Conservation (phyloP, 352 stramenopile genomes). For the Phytopythium litorale region DNA sequence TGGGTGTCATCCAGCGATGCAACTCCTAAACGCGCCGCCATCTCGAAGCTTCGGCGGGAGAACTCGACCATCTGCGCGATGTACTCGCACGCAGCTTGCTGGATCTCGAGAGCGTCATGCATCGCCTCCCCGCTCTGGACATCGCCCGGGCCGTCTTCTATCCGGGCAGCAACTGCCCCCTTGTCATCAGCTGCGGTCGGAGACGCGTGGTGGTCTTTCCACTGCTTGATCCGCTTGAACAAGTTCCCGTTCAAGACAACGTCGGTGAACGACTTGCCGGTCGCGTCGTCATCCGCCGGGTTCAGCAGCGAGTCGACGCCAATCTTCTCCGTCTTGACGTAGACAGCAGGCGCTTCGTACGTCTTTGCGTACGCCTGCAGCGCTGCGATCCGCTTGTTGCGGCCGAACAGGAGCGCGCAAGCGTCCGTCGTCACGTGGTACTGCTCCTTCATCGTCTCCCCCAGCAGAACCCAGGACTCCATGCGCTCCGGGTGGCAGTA, state of each 20-base stretch:
- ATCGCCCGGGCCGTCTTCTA: neutral
- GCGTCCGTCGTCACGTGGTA: conserved; percentile 65
- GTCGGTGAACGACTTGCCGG: conserved; percentile 28
- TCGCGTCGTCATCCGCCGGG: neutral
- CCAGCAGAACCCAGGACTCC: conserved; percentile 63
- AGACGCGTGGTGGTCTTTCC: conserved; percentile 25
- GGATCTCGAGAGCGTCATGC: conserved; percentile 31
- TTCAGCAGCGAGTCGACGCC: conserved; percentile 1
- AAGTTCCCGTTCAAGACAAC: conserved; percentile 36
- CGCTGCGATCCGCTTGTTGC: conserved; percentile 33
- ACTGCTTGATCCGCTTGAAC: conserved; percentile 58
- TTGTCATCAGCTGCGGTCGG: conserved; percentile 5
- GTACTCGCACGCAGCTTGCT: conserved; percentile 33
- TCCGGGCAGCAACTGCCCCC: neutral
- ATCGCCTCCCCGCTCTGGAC: neutral
- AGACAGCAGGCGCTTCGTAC: neutral
- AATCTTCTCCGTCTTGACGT: neutral
- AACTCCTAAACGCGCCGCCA: conserved; percentile 43
- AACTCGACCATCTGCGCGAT: conserved; percentile 62
- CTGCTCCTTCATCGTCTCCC: conserved; percentile 64
- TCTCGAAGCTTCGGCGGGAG: conserved; percentile 52
- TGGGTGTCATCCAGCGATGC: conserved; percentile 8
- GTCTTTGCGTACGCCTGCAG: conserved; percentile 25
- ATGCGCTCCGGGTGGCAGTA: conserved; percentile 55
- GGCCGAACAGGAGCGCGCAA: conserved; percentile 44